These are phyloP conservation scores for Penicillium sp. DNA, from an alignment of 2,329 filamentous ascomycete genomes.

Conservation along the genomic window DNA sequence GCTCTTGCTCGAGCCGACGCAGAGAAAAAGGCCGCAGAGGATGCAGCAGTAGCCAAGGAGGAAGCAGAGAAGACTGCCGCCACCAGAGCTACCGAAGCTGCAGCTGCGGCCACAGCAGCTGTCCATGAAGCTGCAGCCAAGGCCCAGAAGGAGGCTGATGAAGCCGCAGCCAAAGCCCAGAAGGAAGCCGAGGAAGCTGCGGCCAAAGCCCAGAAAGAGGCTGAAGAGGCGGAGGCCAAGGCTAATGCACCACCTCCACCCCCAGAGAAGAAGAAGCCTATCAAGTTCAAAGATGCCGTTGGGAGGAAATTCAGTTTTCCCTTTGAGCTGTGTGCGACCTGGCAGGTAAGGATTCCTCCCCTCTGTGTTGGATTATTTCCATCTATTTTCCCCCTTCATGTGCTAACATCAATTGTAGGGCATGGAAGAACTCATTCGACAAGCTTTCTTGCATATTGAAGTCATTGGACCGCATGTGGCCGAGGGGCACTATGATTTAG, in stretches of 20 bases:
- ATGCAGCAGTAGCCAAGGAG: conserved; percentile 50
- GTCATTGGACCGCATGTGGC: conserved; percentile 74
- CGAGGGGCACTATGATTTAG: conserved; percentile 76
- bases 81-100: conserved; percentile 41
- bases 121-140: conserved; percentile 37
- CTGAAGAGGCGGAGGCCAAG: conserved; percentile 32
- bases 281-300: conserved; percentile 89
- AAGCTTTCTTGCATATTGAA: conserved; percentile 79
- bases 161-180: conserved; percentile 29
- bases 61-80: conserved; percentile 46
- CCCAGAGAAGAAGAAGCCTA: conserved; percentile 67
- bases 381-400: conserved; percentile 24
- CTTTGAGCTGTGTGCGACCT: conserved; percentile 79
- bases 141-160: conserved; percentile 37
- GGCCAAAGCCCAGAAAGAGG: conserved; percentile 30
- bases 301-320: conserved; percentile 92
- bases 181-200: conserved; percentile 34
- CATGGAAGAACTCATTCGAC: conserved; percentile 83
- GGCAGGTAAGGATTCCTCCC: conserved; percentile 63
- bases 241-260: conserved; percentile 39
- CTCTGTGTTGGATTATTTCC: not conserved
- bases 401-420: conserved; percentile 54
- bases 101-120: conserved; percentile 40
- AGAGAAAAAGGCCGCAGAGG: conserved; percentile 48
- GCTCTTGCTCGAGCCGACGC: conserved; percentile 53